Percentiles rank a stretch among this genome's conserved stretches.
phyloP scores from a whole-genome alignment of 2,329 filamentous ascomycete genomes.

The Fonsecaea monophora region DNA sequence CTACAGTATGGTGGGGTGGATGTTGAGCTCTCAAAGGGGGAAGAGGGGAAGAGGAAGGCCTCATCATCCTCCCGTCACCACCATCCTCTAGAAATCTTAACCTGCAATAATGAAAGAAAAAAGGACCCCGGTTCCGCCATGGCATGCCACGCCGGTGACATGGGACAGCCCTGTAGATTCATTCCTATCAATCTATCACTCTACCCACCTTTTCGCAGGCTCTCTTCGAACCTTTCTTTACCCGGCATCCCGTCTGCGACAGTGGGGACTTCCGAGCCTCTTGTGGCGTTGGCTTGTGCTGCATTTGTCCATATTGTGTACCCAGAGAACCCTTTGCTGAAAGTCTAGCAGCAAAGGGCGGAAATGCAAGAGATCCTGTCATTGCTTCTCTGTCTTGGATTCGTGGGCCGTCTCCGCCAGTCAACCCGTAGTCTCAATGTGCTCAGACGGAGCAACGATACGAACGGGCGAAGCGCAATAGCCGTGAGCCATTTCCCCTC shows the following conservation, averaged over 20 bases:
- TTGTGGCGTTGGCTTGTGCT: conserved; percentile 16
- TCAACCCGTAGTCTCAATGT: conserved; percentile 13
- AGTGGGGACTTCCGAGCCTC: conserved; percentile 14
- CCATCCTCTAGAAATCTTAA: neutral
- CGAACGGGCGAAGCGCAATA: conserved; percentile 18
- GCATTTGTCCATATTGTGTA: conserved; percentile 18
- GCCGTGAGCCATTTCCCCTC: conserved; percentile 24
- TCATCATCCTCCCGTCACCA: conserved; percentile 9
- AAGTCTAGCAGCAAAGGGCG: conserved; percentile 4
- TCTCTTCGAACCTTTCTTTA: conserved; percentile 7
- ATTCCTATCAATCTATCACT: conserved; percentile 6
- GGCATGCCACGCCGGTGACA: conserved; percentile 15
- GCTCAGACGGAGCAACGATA: conserved; percentile 19
- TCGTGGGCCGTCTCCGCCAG: conserved; percentile 26
- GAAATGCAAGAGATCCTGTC: conserved; percentile 9
- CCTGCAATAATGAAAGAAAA: neutral
- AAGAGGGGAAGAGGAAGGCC: conserved; percentile 2
- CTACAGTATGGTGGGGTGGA: conserved; percentile 5
- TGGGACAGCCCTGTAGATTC: conserved; percentile 7
- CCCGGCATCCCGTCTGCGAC: conserved; percentile 12
- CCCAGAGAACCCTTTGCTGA: conserved; percentile 5
- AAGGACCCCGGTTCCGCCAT: conserved; percentile 15
- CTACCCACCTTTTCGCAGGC: conserved; percentile 2
- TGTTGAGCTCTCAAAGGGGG: neutral
- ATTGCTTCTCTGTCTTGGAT: conserved; percentile 10